phyloP scores from a whole-genome alignment of 768 basidiomycete species.

The Krasilnikovozyma curviuscula region DNA sequence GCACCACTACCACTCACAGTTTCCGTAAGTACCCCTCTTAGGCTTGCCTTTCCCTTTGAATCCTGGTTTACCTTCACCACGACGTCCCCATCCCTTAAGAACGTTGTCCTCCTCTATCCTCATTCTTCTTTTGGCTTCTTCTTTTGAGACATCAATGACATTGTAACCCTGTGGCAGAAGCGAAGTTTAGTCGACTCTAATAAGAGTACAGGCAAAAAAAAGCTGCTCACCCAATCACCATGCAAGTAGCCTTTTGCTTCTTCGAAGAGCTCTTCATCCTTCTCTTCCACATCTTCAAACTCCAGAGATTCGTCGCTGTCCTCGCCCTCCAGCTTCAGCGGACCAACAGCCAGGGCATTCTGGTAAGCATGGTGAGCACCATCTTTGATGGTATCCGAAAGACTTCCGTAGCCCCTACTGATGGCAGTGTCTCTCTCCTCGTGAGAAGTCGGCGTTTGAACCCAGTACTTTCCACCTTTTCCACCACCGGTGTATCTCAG shows the following conservation, averaged over 20 bases:
- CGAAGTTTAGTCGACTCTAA: constrained; percentile 34
- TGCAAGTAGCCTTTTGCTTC: constrained; percentile 64
- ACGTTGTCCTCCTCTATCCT: constrained; percentile 78
- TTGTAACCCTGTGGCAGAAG: constrained; percentile 4
- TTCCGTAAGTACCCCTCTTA: constrained; percentile 1
- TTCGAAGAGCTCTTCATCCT: constrained; percentile 47
- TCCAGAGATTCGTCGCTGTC: background rate
- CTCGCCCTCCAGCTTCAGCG: no score
- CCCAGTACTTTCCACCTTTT: constrained; percentile 69
- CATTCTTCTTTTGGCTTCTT: constrained; percentile 38
- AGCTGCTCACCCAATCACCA: constrained; percentile 68
- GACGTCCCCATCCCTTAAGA: constrained; percentile 43
- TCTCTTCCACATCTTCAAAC: constrained; percentile 32
- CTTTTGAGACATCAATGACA: constrained; percentile 18
- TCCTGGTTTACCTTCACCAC: constrained; percentile 22
- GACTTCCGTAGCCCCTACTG: background rate
- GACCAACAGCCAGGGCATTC: no score
- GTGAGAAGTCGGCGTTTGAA: constrained; percentile 29
- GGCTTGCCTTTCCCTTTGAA: constrained; percentile 8
- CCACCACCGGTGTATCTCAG: constrained; percentile 83
- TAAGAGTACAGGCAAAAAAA: constrained; percentile 74
- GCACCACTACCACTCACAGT: constrained; percentile 27
- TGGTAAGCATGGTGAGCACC: no score
- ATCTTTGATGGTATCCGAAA: no score
- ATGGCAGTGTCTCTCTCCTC: background rate